Evolutionary conservation across 192 early-diverging fungal species (phyloP), one percentile per base, ranked within the genome.

Genomic region (Spizellomyces sp.): DNA sequence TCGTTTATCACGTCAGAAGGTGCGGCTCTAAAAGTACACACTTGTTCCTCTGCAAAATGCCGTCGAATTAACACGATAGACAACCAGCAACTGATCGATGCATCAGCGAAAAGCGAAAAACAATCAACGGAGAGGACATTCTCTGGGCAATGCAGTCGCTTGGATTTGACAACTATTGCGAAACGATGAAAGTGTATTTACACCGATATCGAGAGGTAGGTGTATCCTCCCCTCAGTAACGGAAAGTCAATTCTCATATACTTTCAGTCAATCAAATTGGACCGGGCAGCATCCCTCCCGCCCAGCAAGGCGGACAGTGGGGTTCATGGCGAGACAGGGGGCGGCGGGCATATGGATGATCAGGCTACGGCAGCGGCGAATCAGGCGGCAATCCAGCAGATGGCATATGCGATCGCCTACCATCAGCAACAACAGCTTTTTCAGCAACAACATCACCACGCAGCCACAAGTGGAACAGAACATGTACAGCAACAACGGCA

Each of bases 111-210:
- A 96, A 96, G 83, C 85, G 97, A 67, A 99, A 99, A 77, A 98
- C 96, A 4, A 94, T 99, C 75, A 98, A 93, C 73, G 96, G 96
- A 19, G 97, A 99, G 70, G 97, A 99, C 77, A 95, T 99, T 55
- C 77, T 99, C 48, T 97, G 95, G 94, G 96, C 97, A 4, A 91
- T 99, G 91, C 91, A 96, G 73, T 93, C 93, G 17, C 88, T 99
- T 67, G 97, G 96, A 6, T 99, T 99, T 80, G 97, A 99, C 67
- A 95, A 92, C 83, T 99, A 99, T 81, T 86, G 86, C 10, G 95
- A 95, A 58, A 89, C 88, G 14, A 80, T 98, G 69, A 95, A 94
- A 79, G 81, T 93, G 36, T 98, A 97, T 74, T 81, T 99, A 45
- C 65, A 81, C 55, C 94, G 94, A 76, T 97, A 97, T 77, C 83